Evolutionary conservation across 148 eudicot genomes (phyloP), one percentile per base, ranked within the genome.

Genomic region (Salicornia ramosissima): DNA sequence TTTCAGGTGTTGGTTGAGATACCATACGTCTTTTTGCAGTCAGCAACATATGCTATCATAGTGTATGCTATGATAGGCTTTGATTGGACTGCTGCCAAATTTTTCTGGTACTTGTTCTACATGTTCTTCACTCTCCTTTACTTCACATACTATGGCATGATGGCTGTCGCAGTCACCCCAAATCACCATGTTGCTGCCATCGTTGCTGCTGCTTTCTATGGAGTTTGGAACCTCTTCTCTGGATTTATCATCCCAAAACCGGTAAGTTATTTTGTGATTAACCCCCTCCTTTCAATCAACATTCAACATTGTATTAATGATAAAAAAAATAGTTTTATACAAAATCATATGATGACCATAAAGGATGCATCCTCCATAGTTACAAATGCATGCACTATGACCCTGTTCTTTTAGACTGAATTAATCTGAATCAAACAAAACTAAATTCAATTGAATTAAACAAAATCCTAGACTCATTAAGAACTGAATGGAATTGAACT

Each of bases 41-140:
- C 90, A 31, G 19, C 34, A 30, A 66, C 79, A 6, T 88, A 91
- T 43, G 80, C 85, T 26, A 22, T 84, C 22, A 80, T 91, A 40
- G 90, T 88, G 22, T 91, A 91, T 56, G 73, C 90, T 0, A 83
- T 91, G 97, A 83, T 87, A 8, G 88, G 88, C 24, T 91, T 86
- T 19, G 88, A 91, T n/a, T 91, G 97, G 97, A 77, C 83, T 1
- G 82, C 75, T 5, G 81, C 74, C 8, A 87, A 87, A 57, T 85
- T 86, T 80, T 75, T 85, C 13, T 91, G 87, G 95, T 87, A 83
- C 63, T 4, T 85, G n/a, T 85, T 85, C 61, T 80, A 85, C 84
- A 84, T 81, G 84, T 89, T 80, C 82, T 83, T 84, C 75, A 80
- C 92, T 10, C 73, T 87, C 31, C 63, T 84, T 3, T 88, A 87